A percentile compares a stretch with the other conserved stretches of the same genome.
phyloP scores from a whole-genome alignment of 1,284 basidiomycete genomes.

The Ceraceosorus bombacis region DNA sequence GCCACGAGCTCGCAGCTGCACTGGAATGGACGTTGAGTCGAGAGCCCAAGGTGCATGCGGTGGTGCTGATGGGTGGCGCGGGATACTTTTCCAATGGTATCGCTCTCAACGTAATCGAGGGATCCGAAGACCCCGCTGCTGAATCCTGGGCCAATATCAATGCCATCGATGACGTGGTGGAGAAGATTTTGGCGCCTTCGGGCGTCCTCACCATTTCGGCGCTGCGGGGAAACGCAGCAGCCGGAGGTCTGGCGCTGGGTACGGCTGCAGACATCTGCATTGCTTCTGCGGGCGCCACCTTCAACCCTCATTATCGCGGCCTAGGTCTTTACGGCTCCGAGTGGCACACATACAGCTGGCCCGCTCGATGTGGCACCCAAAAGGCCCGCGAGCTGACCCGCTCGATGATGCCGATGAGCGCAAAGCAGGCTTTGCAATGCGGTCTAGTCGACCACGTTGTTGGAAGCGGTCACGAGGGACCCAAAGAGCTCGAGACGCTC shows the following conservation, averaged over 20 bases:
- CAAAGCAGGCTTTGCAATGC: constrained; percentile 20
- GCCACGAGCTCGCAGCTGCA: constrained; percentile 48
- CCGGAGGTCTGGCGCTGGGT: constrained; percentile 52
- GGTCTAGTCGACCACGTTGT: constrained; percentile 30
- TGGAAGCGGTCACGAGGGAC: constrained; percentile 12
- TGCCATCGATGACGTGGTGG: constrained; percentile 44
- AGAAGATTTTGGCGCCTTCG: constrained; percentile 45
- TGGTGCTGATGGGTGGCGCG: constrained; percentile 49
- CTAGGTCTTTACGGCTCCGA: constrained; percentile 52
- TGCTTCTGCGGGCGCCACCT: constrained; percentile 48
- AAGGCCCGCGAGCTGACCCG: constrained; percentile 46
- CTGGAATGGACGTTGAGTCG: constrained; percentile 46
- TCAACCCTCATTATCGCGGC: constrained; percentile 52
- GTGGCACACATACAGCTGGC: constrained; percentile 51
- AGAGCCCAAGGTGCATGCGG: constrained; percentile 45
- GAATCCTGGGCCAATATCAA: constrained; percentile 54
- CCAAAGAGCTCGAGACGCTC: constrained; percentile 7
- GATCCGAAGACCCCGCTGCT: constrained; percentile 46
- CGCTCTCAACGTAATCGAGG: constrained; percentile 52
- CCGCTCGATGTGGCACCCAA: constrained; percentile 47
- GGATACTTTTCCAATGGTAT: constrained; percentile 53
- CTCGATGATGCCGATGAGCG: constrained; percentile 51
- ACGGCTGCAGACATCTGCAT: constrained; percentile 51
- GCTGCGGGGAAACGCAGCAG: constrained; percentile 52
- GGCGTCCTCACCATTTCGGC: constrained; percentile 52